Evolutionary conservation across 1,284 basidiomycete genomes (phyloP), one percentile per base, ranked within the genome.

Genomic region (Sphaerobolus stellatus): DNA sequence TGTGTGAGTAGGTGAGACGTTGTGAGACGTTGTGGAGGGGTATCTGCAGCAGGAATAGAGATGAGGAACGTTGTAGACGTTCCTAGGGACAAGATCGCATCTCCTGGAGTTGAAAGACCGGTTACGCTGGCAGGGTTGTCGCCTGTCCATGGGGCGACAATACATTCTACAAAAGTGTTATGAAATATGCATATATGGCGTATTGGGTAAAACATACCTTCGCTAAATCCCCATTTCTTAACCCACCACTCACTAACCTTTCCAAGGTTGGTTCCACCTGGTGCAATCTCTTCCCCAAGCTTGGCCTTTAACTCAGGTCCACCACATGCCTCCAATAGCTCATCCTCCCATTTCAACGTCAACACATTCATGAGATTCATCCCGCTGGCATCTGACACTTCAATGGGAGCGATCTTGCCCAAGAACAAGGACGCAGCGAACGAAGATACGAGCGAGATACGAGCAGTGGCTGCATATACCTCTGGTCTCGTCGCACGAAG

Each of bases 41-140:
- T 73, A 52, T 76, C 72, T 5, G 81, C 71, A 5, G 82, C 81
- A 8, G 83, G 82, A 31, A 84, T 87, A 3, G 90, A 89, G 47
- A 95, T 79, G 20, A 95, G 79, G 60, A 94, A 83, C 0, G 93
- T 95, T 13, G 93, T 94, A 0, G 91, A 94, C 6, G 93, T 97
- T 29, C 93, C 93, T n/a, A 96, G 79, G 9, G 91, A 94, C 29
- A 96, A 80, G 36, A 96, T 77, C 6, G 91, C 93, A 66, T 96
- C 92, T 57, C 89, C 82, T n/a, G 88, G 85, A n/a, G 77, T 77
- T 4, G 84, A 86, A 48, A 94, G 79, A 2, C 88, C 84, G 45
- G 93, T 80, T 58, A 95, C 84, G 2, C 92, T 94, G 1, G 92
- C 91, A 3, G 93, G 89, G 67, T 97, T 97, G 69, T 97, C 94